A percentile compares a stretch with the other conserved stretches of the same genome.
Evolutionary conservation across 2,329 filamentous ascomycete genomes (phyloP).

Genomic region (Zymoseptoria pseudotritici): DNA sequence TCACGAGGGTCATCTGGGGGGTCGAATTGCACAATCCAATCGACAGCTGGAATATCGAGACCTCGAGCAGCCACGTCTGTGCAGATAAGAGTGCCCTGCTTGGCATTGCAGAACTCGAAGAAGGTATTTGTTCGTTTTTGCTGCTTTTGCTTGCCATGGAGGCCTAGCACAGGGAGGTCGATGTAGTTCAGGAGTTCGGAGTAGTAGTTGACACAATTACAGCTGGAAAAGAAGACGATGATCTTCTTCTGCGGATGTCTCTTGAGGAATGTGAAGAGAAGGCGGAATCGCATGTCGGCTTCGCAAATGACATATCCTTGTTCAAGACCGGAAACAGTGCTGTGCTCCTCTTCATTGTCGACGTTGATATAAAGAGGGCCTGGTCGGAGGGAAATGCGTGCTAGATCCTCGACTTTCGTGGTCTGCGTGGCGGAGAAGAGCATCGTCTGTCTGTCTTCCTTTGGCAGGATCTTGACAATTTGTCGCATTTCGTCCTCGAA

Average conservation of each 20-base stretch:
- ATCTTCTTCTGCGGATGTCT: conserved; percentile 92
- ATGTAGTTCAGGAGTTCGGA: conserved; percentile 95
- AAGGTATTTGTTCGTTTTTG: conserved; percentile 98
- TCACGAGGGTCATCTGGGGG: conserved; percentile 55
- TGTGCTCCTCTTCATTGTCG: conserved; percentile 79
- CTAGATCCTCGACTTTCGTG: conserved; percentile 95
- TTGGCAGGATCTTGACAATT: conserved; percentile 88
- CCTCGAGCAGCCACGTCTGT: conserved; percentile 95
- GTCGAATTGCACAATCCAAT: conserved; percentile 95
- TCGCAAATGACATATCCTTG: conserved; percentile 95
- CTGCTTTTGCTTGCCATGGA: conserved; percentile 96
- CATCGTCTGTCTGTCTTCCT: conserved; percentile 84
- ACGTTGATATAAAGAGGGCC: conserved; percentile 97
- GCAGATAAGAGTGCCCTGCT: conserved; percentile 81
- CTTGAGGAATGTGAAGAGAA: conserved; percentile 92
- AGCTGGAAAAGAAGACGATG: conserved; percentile 84
- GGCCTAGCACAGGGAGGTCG: conserved; percentile 76
- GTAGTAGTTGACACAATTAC: conserved; percentile 88
- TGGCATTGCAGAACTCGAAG: conserved; percentile 88
- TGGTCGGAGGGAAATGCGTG: conserved; percentile 81
- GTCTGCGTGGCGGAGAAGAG: conserved; percentile 99
- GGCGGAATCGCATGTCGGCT: conserved; percentile 83
- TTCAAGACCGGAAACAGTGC: conserved; percentile 86
- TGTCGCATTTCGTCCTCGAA: conserved; percentile 98
- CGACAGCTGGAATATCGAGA: conserved; percentile 88